phyloP scores from a whole-genome alignment of 768 basidiomycete genomes.

The Termitomyces sp. region DNA sequence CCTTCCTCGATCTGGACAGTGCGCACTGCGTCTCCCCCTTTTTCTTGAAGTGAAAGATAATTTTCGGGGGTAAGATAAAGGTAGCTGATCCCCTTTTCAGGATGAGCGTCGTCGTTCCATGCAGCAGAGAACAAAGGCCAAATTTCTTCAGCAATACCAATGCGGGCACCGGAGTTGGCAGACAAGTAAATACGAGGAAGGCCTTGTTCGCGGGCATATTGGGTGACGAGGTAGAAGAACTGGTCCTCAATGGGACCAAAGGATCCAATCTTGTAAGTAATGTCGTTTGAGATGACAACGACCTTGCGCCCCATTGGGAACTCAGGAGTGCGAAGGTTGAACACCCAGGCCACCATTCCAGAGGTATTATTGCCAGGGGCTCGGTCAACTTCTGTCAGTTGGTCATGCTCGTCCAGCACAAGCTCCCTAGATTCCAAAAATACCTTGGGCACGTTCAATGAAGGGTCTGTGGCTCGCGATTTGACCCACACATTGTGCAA shows the following conservation, averaged over 20 bases:
- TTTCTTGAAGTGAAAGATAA: constrained; percentile 83
- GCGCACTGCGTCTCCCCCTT: constrained; percentile 70
- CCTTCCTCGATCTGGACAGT: constrained; percentile 81
- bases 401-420: constrained; percentile 89
- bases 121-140: constrained; percentile 84
- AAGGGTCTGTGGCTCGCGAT: constrained; percentile 56
- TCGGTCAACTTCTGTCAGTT: constrained; percentile 85
- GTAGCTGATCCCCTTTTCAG: constrained; percentile 95
- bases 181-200: constrained; percentile 96
- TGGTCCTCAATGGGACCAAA: constrained; percentile 95
- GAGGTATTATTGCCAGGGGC: constrained; percentile 91
- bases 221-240: constrained; percentile 92
- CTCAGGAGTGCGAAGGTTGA: constrained; percentile 88
- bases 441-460: constrained; percentile 67
- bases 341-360: constrained; percentile 99
- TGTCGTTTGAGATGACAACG: constrained; percentile 95
- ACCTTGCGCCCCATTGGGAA: constrained; percentile 82
- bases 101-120: constrained; percentile 76
- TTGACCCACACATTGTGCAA: constrained; percentile 89
- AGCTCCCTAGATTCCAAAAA: constrained; percentile 85
- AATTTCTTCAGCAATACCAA: constrained; percentile 92
- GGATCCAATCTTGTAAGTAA: constrained; percentile 97
- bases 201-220: constrained; percentile 85
- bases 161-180: constrained; percentile 96
- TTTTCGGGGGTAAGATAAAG: constrained; percentile 94